Conservation (phyloP, 352 stramenopile species). For the Phytophthora citrophthora region DNA sequence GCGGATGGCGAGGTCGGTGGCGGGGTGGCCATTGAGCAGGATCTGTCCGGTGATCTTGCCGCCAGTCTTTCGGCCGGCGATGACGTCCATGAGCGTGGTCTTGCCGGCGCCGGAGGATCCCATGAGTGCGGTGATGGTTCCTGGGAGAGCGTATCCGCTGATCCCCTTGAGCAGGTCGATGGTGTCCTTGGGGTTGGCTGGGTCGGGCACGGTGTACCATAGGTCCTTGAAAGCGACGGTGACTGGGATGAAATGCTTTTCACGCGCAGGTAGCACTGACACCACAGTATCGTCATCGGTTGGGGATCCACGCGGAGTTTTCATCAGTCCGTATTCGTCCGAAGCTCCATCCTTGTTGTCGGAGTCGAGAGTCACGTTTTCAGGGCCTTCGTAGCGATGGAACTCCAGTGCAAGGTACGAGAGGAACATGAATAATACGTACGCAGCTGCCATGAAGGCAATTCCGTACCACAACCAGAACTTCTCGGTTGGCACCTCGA, state of each 20-base stretch:
- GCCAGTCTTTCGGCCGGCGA: too few relatives aligned
- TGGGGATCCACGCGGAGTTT: background rate
- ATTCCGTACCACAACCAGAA: conserved; percentile 22
- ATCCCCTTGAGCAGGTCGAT: too few relatives aligned
- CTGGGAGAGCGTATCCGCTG: too few relatives aligned
- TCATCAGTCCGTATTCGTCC: conserved; percentile 1
- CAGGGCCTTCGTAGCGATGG: conserved; percentile 5
- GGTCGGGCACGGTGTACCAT: too few relatives aligned
- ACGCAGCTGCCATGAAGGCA: conserved; percentile 2
- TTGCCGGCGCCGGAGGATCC: too few relatives aligned
- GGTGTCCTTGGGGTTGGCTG: too few relatives aligned
- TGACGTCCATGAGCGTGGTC: too few relatives aligned
- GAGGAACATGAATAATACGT: conserved; percentile 15
- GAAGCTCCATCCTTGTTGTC: background rate
- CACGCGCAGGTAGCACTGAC: background rate
- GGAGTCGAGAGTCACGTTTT: conserved; percentile 7
- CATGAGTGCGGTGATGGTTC: too few relatives aligned
- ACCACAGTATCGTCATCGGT: conserved; percentile 1
- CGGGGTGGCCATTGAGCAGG: too few relatives aligned
- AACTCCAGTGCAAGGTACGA: conserved; percentile 15
- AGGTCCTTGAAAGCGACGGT: too few relatives aligned
- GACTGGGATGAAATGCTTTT: background rate
- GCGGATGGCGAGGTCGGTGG: too few relatives aligned
- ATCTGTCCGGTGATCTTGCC: too few relatives aligned
- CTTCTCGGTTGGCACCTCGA: conserved; percentile 15